These are phyloP conservation scores for Brassica cretica DNA, from an alignment of 345 rosid genomes.

Conservation along the genomic window DNA sequence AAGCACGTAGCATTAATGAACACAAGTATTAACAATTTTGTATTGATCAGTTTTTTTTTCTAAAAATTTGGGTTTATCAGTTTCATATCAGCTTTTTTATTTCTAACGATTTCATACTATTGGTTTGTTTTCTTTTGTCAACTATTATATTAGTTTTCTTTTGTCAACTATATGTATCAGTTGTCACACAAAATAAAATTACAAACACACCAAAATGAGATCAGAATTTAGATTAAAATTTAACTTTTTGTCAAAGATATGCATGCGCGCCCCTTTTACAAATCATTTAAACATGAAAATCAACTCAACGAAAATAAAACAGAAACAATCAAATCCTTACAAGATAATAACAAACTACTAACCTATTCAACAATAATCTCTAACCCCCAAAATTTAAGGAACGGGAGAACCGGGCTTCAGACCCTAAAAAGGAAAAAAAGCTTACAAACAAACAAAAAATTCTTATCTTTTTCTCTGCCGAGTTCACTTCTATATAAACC, in stretches of 20 bases:
- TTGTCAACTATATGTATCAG: background rate
- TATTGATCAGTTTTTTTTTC: too few relatives aligned
- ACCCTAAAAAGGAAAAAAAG: background rate
- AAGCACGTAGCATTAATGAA: background rate
- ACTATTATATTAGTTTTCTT: background rate
- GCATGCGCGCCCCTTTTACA: background rate
- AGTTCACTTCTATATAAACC: constrained; percentile 12
- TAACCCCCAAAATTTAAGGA: constrained; percentile 2
- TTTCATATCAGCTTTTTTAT: background rate
- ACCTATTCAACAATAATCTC: constrained; percentile 3
- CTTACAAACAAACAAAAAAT: background rate
- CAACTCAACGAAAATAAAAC: background rate
- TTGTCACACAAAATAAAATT: background rate
- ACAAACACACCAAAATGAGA: background rate
- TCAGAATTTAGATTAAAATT: background rate
- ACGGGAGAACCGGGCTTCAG: constrained; percentile 25
- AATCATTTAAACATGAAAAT: background rate
- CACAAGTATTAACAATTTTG: background rate
- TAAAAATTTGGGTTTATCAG: background rate
- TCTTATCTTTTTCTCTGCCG: background rate
- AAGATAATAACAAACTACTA: constrained; percentile 4
- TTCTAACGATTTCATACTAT: background rate
- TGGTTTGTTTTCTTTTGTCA: background rate
- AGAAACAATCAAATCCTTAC: background rate
- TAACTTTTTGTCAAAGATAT: background rate